These are phyloP conservation scores for Carallia pectinifolia DNA, from an alignment of 345 rosid species.

Conservation along the genomic window DNA sequence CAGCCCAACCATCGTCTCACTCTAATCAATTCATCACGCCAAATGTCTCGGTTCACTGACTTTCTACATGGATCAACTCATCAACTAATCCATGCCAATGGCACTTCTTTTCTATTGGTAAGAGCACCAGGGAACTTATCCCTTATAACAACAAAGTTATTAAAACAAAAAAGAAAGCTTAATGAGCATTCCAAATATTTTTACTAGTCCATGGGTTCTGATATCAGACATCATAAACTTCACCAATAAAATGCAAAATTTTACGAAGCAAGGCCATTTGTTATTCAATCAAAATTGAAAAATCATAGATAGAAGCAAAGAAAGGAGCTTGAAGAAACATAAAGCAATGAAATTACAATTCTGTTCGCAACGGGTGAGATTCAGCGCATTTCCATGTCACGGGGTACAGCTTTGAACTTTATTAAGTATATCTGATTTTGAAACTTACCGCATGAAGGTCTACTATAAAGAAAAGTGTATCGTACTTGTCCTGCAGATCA, in stretches of 20 bases:
- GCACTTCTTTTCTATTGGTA: not conserved
- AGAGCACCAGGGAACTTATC: not conserved
- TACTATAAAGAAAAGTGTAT: conserved; percentile 78
- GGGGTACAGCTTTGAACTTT: not conserved
- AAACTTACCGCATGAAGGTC: conserved; percentile 84
- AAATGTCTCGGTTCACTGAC: not conserved
- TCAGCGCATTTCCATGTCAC: not conserved
- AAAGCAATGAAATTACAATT: not conserved
- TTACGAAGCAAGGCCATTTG: not conserved
- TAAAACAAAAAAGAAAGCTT: not conserved
- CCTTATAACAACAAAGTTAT: not conserved
- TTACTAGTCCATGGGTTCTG: not conserved
- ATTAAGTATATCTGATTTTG: not conserved
- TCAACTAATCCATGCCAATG: not conserved
- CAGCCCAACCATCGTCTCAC: not conserved
- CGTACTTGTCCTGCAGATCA: conserved; percentile 67
- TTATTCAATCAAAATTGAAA: not conserved
- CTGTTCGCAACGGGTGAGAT: not conserved
- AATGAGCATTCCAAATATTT: not conserved
- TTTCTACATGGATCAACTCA: not conserved
- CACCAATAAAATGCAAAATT: not conserved
- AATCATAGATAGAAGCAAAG: not conserved
- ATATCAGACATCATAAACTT: not conserved
- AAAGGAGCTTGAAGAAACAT: not conserved
- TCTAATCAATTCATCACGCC: not conserved